phyloP scores from a whole-genome alignment of 768 basidiomycete species.

The Amanita subjunquillea region DNA sequence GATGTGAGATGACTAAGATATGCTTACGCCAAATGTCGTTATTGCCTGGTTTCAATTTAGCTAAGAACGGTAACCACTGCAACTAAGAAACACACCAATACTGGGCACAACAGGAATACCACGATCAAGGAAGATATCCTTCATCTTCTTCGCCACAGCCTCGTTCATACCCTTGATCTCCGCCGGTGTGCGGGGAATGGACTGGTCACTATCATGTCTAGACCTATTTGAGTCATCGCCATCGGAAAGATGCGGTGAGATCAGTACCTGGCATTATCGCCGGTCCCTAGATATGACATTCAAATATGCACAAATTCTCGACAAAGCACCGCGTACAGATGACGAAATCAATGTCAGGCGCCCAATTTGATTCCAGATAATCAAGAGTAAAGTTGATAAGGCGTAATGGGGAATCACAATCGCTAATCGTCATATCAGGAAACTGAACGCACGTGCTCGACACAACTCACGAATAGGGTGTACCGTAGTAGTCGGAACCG shows the following conservation, averaged over 20 bases:
- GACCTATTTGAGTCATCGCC: conserved; percentile 1
- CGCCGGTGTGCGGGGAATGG: conserved; percentile 65
- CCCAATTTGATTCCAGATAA: conserved; percentile 71
- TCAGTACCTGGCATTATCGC: conserved; percentile 58
- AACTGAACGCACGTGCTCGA: background rate
- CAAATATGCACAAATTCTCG: background rate
- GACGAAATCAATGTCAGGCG: conserved; percentile 81
- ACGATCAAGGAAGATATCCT: conserved; percentile 53
- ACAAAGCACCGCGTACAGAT: conserved; percentile 43
- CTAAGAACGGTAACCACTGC: background rate
- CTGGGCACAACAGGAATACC: conserved; percentile 77
- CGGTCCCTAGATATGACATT: conserved; percentile 44
- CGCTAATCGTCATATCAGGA: conserved; percentile 24
- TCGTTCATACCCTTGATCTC: conserved; percentile 77
- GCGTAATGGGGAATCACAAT: conserved; percentile 73
- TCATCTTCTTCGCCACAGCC: conserved; percentile 58
- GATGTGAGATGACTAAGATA: conserved; percentile 6
- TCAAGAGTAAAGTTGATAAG: conserved; percentile 81
- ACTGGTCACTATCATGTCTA: conserved; percentile 80
- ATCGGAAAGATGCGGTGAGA: background rate
- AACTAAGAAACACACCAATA: conserved; percentile 38
- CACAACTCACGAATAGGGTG: conserved; percentile 52
- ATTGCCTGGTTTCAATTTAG: conserved; percentile 45
- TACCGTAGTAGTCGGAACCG: conserved; percentile 53
- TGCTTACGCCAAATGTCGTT: conserved; percentile 88